Percentiles rank a stretch among this genome's conserved stretches.
phyloP scores from a whole-genome alignment of 768 basidiomycete genomes.

The Xerocomus brunneocitrinus region DNA sequence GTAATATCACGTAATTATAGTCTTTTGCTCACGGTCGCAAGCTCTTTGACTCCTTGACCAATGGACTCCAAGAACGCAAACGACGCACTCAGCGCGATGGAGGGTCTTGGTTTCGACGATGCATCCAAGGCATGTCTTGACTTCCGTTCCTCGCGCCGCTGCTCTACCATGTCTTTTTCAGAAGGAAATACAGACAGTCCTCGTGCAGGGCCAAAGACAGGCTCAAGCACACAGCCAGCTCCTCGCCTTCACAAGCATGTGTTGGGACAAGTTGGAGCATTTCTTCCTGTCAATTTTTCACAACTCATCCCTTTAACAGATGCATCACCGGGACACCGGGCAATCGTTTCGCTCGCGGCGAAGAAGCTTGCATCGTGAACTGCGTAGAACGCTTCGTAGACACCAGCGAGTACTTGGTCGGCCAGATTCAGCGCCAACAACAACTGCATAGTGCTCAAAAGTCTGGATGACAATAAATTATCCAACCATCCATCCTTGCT shows the following conservation, averaged over 20 bases:
- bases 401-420: constrained; percentile 76
- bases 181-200: constrained; percentile 79
- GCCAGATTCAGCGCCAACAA: constrained; percentile 49
- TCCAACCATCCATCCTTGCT: neutral
- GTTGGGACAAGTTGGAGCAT: constrained; percentile 83
- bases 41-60: constrained; percentile 1
- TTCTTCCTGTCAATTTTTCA: neutral
- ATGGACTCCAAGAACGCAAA: constrained; percentile 26
- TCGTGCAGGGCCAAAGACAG: constrained; percentile 80
- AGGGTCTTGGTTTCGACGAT: constrained; percentile 54
- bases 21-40: constrained; percentile 23
- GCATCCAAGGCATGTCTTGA: constrained; percentile 57
- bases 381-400: constrained; percentile 94
- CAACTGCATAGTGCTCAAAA: constrained; percentile 41
- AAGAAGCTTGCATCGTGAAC: constrained; percentile 79
- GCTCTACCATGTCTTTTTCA: constrained; percentile 27
- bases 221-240: constrained; percentile 70
- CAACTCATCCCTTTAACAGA: constrained; percentile 37
- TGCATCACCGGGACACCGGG: constrained; percentile 79
- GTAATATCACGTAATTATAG: constrained; percentile 19
- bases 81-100: constrained; percentile 36
- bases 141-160: constrained; percentile 1
- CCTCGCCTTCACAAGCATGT: constrained; percentile 75
- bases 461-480: neutral
- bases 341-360: constrained; percentile 70